phyloP scores from a whole-genome alignment of 2,329 filamentous ascomycete genomes.

The Cladophialophora yegresii region DNA sequence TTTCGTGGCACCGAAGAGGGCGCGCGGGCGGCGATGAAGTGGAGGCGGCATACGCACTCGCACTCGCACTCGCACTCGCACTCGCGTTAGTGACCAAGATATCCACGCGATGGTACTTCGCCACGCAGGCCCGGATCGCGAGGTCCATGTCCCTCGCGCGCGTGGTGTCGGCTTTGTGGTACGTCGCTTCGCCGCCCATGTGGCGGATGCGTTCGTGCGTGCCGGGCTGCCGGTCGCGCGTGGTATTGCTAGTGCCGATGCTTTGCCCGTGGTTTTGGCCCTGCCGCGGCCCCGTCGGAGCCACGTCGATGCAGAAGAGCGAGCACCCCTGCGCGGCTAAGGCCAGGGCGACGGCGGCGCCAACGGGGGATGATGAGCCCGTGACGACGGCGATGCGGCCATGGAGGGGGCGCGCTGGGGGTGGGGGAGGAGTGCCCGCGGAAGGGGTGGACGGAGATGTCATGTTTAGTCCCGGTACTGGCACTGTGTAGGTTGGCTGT shows the following conservation, averaged over 20 bases:
- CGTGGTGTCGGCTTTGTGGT: slow-evolving; percentile 29
- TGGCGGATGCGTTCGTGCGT: slow-evolving; percentile 34
- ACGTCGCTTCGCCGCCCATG: slow-evolving; percentile 24
- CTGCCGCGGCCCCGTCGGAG: slow-evolving; percentile 20
- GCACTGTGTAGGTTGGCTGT: neutral
- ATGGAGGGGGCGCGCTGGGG: slow-evolving; percentile 20
- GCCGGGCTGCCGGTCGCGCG: slow-evolving; percentile 24
- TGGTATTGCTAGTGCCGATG: slow-evolving; percentile 17
- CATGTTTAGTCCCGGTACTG: neutral
- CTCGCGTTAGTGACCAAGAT: slow-evolving; percentile 97
- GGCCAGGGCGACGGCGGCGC: slow-evolving; percentile 70
- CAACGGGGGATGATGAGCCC: slow-evolving; percentile 77
- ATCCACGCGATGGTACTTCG: slow-evolving; percentile 59
- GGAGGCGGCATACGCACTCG: no score
- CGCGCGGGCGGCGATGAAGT: slow-evolving; percentile 18
- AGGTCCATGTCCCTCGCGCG: slow-evolving; percentile 28
- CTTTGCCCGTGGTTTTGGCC: slow-evolving; percentile 10
- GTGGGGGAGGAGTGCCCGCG: neutral
- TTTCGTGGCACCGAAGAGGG: slow-evolving; percentile 31
- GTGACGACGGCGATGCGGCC: slow-evolving; percentile 75
- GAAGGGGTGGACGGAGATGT: neutral
- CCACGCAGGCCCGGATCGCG: slow-evolving; percentile 28
- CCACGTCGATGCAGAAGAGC: slow-evolving; percentile 37
- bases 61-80: no score
- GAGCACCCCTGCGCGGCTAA: slow-evolving; percentile 71